Conservation (phyloP, 345 rosid genomes). For the Camelina hispida region DNA sequence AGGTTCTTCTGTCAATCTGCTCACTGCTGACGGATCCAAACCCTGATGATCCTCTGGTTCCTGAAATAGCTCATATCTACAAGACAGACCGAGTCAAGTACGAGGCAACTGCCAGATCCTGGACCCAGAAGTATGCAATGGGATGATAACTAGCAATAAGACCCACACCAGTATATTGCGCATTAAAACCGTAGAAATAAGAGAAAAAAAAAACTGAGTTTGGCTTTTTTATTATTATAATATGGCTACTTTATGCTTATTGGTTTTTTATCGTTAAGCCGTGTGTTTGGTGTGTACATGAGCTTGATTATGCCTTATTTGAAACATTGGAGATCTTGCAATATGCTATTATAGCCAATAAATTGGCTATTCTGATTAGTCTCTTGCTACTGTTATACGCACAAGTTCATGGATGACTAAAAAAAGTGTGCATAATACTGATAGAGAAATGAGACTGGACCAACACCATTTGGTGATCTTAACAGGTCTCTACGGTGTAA, state of each 20-base stretch:
- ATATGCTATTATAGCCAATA: constrained; percentile 15
- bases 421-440: background rate
- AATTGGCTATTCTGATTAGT: constrained; percentile 4
- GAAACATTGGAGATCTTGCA: constrained; percentile 1
- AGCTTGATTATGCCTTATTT: constrained; percentile 38
- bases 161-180: constrained; percentile 25
- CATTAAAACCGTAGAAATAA: constrained; percentile 26
- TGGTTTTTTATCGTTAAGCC: constrained; percentile 11
- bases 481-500: background rate
- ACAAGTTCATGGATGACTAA: background rate
- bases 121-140: constrained; percentile 81
- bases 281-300: constrained; percentile 41
- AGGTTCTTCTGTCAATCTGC: constrained; percentile 78
- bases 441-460: constrained; percentile 15
- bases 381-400: background rate
- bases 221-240: constrained; percentile 14
- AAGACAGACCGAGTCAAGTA: constrained; percentile 71
- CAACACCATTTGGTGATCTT: constrained; percentile 15
- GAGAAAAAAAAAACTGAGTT: background rate
- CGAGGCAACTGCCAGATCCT: constrained; percentile 65
- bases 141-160: constrained; percentile 38
- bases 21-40: constrained; percentile 74
- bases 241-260: constrained; percentile 16
- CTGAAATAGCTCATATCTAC: constrained; percentile 73
- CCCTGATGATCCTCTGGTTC: constrained; percentile 77